Base-by-base conservation (phyloP, 139 green algal genomes). In the Coelastrella sp. region DNA sequence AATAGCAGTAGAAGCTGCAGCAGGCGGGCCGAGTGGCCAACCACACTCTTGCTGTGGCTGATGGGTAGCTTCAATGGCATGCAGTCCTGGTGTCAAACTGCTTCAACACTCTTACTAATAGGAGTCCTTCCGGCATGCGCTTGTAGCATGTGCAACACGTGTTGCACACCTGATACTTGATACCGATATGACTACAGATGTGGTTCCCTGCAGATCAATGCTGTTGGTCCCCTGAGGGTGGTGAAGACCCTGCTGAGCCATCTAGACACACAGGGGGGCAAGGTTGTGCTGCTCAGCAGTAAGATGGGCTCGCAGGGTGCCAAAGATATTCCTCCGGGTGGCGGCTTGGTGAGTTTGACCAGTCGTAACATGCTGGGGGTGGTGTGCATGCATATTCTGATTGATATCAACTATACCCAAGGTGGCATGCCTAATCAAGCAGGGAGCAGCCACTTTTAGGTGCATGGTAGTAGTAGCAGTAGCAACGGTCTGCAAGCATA, bases 191-290 rank as follows among this genome's bases (percentile, higher is more conserved):
- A 47, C 32, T 47, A 1, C 17, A 16, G 73, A 10, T 22, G 73
- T 73, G 3, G 22, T 80, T 92, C 93, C 78, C 92, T 95, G 64
- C 92, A 96, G 68, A 85, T 96, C 13, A 96, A 96, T 71, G 82
- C 93, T 3, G 68, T 96, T 57, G 94, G 94, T 19, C 94, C 94
- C 4, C 78, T 96, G 20, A 80, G 94, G 3, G 87, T 91, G 10
- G 90, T 90, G 23, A 80, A 92, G 65, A 83, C 91, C 0, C 73
- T 95, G n/a, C 58, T 84, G 23, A 79, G 73, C 10, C 54, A 83
- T 16, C 83, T 88, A 20, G 16, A 86, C 4, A 6, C 7, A 2
- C n/a, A 47, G 19, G 57, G 19, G 7, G 56, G n/a, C 22, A 86
- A 75, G 60, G 78, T 96, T 22, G 92, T 86, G 4, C 56, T 96